A percentile compares a stretch with the other conserved stretches of the same genome.
Conservation (phyloP, 495 filamentous ascomycete species). For the Chaetomium tenue region DNA sequence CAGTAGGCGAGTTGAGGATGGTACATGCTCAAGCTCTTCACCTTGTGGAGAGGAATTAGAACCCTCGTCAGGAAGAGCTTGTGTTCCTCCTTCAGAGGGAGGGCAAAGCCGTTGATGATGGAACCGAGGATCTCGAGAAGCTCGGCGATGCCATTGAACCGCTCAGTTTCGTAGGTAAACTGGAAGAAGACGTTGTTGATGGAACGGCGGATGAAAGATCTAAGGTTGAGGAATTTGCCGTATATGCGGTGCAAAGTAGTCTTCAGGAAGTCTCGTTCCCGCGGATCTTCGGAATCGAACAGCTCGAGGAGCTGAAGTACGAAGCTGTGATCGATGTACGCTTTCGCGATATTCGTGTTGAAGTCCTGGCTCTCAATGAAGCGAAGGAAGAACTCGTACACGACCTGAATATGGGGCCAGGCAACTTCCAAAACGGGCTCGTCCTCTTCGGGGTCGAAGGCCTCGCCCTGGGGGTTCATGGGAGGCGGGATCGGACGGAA, state of each 20-base stretch:
- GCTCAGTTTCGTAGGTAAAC: slow-evolving; percentile 97
- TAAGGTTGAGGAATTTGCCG: slow-evolving; percentile 96
- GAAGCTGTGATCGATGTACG: slow-evolving; percentile 96
- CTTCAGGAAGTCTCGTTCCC: slow-evolving; percentile 97
- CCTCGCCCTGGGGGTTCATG: slow-evolving; percentile 95
- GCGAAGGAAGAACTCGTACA: slow-evolving; percentile 98
- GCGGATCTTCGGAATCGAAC: slow-evolving; percentile 97
- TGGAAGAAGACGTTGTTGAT: slow-evolving; percentile 99
- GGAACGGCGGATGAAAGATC: slow-evolving; percentile 94
- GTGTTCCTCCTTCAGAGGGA: slow-evolving; percentile 97
- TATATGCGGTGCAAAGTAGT: slow-evolving; percentile 98
- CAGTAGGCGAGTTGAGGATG: slow-evolving; percentile 98
- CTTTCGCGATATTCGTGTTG: slow-evolving; percentile 99
- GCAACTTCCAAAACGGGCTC: slow-evolving; percentile 97
- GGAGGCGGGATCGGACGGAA: slow-evolving; percentile 96
- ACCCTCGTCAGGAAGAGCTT: slow-evolving; percentile 96
- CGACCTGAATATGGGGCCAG: slow-evolving; percentile 99
- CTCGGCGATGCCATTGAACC: slow-evolving; percentile 98
- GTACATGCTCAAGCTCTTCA: slow-evolving; percentile 99
- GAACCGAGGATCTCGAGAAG: slow-evolving; percentile 95
- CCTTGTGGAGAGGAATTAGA: slow-evolving; percentile 91
- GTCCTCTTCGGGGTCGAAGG: slow-evolving; percentile 98
- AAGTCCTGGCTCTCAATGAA: slow-evolving; percentile 99
- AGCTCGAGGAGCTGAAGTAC: slow-evolving; percentile 96
- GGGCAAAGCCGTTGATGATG: slow-evolving; percentile 98